These are phyloP conservation scores for Periconia macrospinosa DNA, from an alignment of 2,329 filamentous ascomycete species.

Conservation along the genomic window DNA sequence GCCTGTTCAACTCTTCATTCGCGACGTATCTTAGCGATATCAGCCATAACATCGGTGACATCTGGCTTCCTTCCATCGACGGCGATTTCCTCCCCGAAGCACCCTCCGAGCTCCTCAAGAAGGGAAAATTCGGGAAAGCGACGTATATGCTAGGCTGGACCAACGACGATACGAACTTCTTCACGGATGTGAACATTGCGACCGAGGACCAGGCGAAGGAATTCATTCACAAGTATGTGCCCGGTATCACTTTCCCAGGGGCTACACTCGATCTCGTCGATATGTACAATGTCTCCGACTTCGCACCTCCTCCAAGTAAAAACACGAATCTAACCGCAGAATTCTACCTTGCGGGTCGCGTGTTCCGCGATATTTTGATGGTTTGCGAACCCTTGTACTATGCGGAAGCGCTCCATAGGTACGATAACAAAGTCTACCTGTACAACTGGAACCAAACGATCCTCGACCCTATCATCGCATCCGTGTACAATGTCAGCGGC, in stretches of 20 bases:
- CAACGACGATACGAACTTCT: constrained; percentile 50
- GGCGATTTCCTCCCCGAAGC: constrained; percentile 53
- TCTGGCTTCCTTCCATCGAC: constrained; percentile 56
- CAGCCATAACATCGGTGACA: constrained; percentile 48
- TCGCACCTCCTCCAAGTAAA: constrained; percentile 41
- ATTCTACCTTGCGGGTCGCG: constrained; percentile 54
- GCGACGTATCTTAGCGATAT: constrained; percentile 46
- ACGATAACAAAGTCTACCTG: constrained; percentile 49
- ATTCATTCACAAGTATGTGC: constrained; percentile 47
- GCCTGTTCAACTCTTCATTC: constrained; percentile 50
- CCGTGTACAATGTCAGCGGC: constrained; percentile 37
- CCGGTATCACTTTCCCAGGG: constrained; percentile 30
- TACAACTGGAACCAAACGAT: constrained; percentile 60
- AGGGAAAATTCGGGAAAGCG: constrained; percentile 48
- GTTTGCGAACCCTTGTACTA: constrained; percentile 52
- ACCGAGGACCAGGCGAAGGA: constrained; percentile 44
- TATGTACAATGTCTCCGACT: constrained; percentile 47
- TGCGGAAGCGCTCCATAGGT: constrained; percentile 43
- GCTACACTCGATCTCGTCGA: constrained; percentile 19
- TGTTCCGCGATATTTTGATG: constrained; percentile 58
- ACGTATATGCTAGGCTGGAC: constrained; percentile 50
- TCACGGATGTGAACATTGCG: constrained; percentile 45
- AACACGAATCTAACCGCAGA: constrained; percentile 48
- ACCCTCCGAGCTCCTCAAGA: constrained; percentile 46
- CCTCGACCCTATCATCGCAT: constrained; percentile 48